Conservation (phyloP, 2,329 filamentous ascomycete species). For the Gliomastix tumulicola region DNA sequence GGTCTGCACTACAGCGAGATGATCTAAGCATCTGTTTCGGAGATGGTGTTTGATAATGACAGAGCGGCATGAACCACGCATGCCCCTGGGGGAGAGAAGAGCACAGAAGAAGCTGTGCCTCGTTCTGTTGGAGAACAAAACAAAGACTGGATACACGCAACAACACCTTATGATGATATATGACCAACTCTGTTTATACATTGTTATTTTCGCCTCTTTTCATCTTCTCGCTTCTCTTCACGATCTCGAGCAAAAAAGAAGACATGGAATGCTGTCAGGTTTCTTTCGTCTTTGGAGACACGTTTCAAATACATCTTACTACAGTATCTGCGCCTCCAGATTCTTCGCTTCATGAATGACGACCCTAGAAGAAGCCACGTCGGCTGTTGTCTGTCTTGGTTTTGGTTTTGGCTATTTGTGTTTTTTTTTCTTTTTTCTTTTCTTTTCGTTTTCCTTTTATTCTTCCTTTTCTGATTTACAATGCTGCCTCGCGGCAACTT, state of each 20-base stretch:
- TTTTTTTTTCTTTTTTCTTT: conserved; percentile 3
- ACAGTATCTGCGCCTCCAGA: conserved; percentile 4
- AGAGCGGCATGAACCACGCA: too few relatives aligned
- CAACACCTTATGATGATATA: too few relatives aligned
- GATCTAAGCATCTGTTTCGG: conserved; percentile 31
- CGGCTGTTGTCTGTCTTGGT: too few relatives aligned
- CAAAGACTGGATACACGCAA: too few relatives aligned
- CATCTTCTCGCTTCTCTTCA: too few relatives aligned
- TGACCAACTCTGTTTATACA: neutral
- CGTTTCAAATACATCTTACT: neutral
- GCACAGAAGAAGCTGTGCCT: neutral
- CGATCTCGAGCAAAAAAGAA: too few relatives aligned
- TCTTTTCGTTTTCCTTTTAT: conserved; percentile 6
- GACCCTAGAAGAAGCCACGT: neutral
- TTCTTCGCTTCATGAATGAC: conserved; percentile 1
- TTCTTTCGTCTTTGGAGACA: too few relatives aligned
- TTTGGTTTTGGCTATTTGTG: too few relatives aligned
- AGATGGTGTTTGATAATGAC: neutral
- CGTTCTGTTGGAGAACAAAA: neutral
- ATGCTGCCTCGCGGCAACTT: conserved; percentile 42
- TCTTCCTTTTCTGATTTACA: conserved; percentile 17
- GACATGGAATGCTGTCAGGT: too few relatives aligned
- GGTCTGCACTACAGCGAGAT: conserved; percentile 48
- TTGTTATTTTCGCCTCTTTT: neutral
- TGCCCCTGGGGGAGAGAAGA: neutral